phyloP scores from a whole-genome alignment of 805 yeast genomes.

The Yamadazyma tumulicola region DNA sequence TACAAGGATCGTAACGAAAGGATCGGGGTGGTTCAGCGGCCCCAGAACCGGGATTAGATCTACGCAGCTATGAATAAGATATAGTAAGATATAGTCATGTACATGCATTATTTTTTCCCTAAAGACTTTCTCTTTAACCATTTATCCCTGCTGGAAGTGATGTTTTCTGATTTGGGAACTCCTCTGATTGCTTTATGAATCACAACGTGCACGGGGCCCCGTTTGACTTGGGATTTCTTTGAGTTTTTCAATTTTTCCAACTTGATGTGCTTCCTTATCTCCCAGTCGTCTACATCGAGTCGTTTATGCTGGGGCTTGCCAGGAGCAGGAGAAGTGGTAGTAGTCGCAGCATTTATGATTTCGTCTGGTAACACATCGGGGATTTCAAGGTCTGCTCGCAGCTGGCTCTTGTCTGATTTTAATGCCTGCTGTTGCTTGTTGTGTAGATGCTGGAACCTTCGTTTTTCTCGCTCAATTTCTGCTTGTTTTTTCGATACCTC shows the following conservation, averaged over 20 bases:
- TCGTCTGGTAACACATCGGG: conserved; percentile 45
- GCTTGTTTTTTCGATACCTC: conserved; percentile 22
- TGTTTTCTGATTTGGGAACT: conserved; percentile 37
- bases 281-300: conserved; percentile 30
- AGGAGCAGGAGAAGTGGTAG: conserved; percentile 3
- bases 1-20: conserved; percentile 20
- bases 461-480: conserved; percentile 29
- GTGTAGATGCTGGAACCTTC: conserved; percentile 31
- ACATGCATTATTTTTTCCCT: conserved; percentile 24
- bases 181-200: conserved; percentile 25
- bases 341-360: conserved; percentile 21
- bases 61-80: neutral
- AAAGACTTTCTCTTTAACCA: conserved; percentile 42
- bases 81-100: neutral
- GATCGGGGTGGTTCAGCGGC: conserved; percentile 13
- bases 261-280: conserved; percentile 28
- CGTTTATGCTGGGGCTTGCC: conserved; percentile 27
- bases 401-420: conserved; percentile 18
- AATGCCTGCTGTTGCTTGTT: conserved; percentile 34
- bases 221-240: conserved; percentile 23
- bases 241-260: conserved; percentile 30
- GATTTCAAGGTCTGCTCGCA: conserved; percentile 17
- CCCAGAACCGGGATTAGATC: neutral
- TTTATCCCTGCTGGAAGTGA: conserved; percentile 28
- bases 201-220: conserved; percentile 40